Conservation (phyloP, 2,329 filamentous ascomycete genomes). For the Pyrenophora teres region DNA sequence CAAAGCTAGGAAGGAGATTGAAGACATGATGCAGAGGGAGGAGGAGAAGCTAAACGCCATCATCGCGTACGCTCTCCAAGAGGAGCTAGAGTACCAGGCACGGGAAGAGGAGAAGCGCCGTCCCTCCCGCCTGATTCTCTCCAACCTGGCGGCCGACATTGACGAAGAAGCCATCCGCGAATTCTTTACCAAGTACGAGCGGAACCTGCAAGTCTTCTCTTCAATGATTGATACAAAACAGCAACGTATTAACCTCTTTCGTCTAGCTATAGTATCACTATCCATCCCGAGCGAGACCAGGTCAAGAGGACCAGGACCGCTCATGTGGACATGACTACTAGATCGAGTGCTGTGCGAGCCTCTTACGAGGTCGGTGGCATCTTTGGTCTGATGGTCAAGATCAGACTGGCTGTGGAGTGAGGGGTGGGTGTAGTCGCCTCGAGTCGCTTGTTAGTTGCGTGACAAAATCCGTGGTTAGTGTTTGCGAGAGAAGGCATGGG, state of each 20-base stretch:
- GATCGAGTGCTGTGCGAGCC: conserved; percentile 18
- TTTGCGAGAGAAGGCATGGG: too few species aligned
- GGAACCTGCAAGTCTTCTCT: conserved; percentile 23
- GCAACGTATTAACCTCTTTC: background rate
- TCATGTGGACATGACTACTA: conserved; percentile 27
- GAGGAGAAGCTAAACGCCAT: conserved; percentile 9
- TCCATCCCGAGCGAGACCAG: conserved; percentile 24
- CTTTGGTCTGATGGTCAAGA: conserved; percentile 26
- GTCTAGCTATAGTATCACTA: conserved; percentile 22
- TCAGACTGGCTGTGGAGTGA: conserved; percentile 14
- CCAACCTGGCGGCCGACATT: conserved; percentile 35
- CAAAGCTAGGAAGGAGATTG: conserved; percentile 10
- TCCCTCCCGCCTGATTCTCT: conserved; percentile 24
- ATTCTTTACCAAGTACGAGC: conserved; percentile 20
- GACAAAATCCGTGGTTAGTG: too few species aligned
- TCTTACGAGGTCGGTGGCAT: conserved; percentile 18
- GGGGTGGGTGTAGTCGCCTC: background rate
- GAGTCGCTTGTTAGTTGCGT: too few species aligned
- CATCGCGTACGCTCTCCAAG: conserved; percentile 5
- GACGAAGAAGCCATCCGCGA: conserved; percentile 19
- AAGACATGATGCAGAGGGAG: conserved; percentile 14
- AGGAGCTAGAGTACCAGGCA: conserved; percentile 7
- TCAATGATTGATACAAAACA: too few species aligned
- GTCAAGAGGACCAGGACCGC: conserved; percentile 28
- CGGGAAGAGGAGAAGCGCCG: conserved; percentile 16